Percentiles rank a stretch among this genome's conserved stretches.
phyloP scores from a whole-genome alignment of 2,329 filamentous ascomycete species.

The Clarireedia sp. region DNA sequence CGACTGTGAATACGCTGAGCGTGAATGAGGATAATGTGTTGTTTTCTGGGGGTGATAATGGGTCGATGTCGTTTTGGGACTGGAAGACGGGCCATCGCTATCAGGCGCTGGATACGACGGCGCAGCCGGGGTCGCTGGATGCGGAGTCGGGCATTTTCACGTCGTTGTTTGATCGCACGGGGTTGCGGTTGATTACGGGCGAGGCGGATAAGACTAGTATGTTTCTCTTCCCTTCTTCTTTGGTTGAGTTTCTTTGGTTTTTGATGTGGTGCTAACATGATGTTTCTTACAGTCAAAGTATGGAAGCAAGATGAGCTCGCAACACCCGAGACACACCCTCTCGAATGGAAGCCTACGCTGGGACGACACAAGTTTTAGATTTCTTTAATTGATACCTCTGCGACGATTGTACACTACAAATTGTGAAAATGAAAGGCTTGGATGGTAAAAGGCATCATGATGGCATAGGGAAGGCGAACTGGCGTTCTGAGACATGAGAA shows the following conservation, averaged over 20 bases:
- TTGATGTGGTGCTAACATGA: constrained; percentile 22
- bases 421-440: background rate
- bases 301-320: constrained; percentile 93
- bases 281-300: constrained; percentile 60
- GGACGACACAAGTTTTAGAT: constrained; percentile 65
- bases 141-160: constrained; percentile 94
- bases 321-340: constrained; percentile 81
- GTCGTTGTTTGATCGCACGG: constrained; percentile 84
- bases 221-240: constrained; percentile 21
- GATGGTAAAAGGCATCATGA: constrained; percentile 17
- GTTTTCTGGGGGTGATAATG: constrained; percentile 91
- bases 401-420: constrained; percentile 1
- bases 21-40: constrained; percentile 94
- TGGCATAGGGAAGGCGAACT: constrained; percentile 12
- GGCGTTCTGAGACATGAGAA: background rate
- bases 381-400: constrained; percentile 5
- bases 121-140: constrained; percentile 88
- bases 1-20: constrained; percentile 88
- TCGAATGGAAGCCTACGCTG: constrained; percentile 84
- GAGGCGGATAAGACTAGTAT: constrained; percentile 91
- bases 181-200: constrained; percentile 81
- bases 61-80: constrained; percentile 96
- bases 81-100: constrained; percentile 96
- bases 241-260: background rate
- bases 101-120: constrained; percentile 81